phyloP scores from a whole-genome alignment of 495 filamentous ascomycete species.

The Neurospora pannonica region DNA sequence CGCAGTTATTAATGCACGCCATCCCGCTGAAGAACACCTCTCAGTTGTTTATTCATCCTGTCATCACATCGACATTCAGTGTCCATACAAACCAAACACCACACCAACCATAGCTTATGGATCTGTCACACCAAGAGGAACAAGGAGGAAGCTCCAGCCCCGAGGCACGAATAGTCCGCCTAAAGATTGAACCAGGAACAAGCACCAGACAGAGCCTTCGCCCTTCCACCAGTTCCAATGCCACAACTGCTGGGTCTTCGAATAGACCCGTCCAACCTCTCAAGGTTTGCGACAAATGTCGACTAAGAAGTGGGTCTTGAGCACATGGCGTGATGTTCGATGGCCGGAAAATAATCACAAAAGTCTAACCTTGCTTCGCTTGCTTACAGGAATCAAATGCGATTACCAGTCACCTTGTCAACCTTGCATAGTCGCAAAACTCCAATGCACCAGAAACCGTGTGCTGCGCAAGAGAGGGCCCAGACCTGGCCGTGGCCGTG shows the following conservation, averaged over 20 bases:
- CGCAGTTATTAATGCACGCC: background rate
- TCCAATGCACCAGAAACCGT: constrained; percentile 27
- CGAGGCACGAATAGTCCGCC: background rate
- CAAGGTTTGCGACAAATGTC: background rate
- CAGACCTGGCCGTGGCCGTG: constrained; percentile 24
- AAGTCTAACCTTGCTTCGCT: background rate
- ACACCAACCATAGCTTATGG: background rate
- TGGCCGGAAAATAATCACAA: background rate
- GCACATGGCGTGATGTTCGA: background rate
- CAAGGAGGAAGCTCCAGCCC: background rate
- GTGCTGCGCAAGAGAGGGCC: constrained; percentile 27
- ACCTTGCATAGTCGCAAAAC: constrained; percentile 19
- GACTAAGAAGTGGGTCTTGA: background rate
- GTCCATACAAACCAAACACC: background rate
- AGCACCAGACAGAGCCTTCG: background rate
- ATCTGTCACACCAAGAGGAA: background rate
- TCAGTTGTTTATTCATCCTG: background rate
- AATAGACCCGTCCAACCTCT: background rate
- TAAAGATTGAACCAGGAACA: background rate
- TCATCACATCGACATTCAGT: background rate
- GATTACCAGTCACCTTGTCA: constrained; percentile 24
- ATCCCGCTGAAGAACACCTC: background rate
- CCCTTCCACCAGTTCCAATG: background rate
- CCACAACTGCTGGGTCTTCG: background rate
- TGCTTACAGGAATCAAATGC: constrained; percentile 21